Evolutionary conservation across 495 filamentous ascomycete species (phyloP).

Genomic region (Parathielavia hyrcaniae): DNA sequence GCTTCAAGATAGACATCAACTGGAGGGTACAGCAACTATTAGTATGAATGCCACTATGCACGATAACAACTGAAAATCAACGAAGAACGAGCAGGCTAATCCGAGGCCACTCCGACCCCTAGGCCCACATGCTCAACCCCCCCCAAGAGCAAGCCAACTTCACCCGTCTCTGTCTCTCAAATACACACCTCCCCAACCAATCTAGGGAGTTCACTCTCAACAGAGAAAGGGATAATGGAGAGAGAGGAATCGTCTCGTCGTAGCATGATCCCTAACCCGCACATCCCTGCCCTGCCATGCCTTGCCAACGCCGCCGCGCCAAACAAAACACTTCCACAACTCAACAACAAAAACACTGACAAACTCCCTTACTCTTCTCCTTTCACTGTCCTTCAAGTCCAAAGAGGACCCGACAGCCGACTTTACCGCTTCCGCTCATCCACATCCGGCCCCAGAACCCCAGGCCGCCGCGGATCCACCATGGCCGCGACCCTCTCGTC

Average conservation of each 20-base stretch:
- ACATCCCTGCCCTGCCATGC: neutral
- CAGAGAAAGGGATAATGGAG: slow-evolving; percentile 1
- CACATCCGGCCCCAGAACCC: slow-evolving; percentile 44
- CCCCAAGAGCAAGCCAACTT: neutral
- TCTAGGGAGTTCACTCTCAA: neutral
- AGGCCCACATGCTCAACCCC: neutral
- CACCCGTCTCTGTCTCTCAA: neutral
- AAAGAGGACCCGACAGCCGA: neutral
- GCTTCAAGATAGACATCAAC: too few relatives aligned
- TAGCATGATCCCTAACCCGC: slow-evolving; percentile 1
- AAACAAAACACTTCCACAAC: neutral
- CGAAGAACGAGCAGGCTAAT: too few relatives aligned
- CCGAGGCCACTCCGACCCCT: neutral
- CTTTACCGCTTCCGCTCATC: slow-evolving; percentile 28
- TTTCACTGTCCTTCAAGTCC: too few relatives aligned
- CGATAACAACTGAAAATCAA: too few relatives aligned
- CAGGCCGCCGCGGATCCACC: slow-evolving; percentile 47
- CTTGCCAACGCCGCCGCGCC: slow-evolving; percentile 2
- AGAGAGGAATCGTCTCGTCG: slow-evolving; percentile 8
- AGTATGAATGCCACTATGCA: too few relatives aligned
- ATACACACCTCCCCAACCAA: neutral
- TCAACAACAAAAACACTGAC: neutral
- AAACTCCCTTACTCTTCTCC: neutral
- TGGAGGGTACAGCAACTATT: too few relatives aligned
- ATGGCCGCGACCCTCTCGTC: slow-evolving; percentile 52